Percentiles rank a stretch among this genome's conserved stretches.
phyloP scores from a whole-genome alignment of 495 filamentous ascomycete genomes.

The Apiosordaria backusii region DNA sequence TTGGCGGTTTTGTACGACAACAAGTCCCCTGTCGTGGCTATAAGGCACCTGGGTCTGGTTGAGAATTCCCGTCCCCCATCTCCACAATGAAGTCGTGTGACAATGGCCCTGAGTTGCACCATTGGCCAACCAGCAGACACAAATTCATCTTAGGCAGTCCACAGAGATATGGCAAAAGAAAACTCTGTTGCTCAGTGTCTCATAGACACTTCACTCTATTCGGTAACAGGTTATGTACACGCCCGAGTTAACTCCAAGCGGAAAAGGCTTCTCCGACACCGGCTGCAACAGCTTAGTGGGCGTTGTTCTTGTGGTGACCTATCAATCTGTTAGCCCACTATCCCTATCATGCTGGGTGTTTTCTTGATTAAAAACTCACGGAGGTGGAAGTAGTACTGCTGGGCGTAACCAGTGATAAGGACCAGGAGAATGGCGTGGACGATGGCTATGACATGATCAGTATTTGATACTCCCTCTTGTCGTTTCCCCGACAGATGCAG shows the following conservation, averaged over 20 bases:
- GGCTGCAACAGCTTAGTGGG: slow-evolving; percentile 61
- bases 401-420: slow-evolving; percentile 77
- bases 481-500: background rate
- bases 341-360: background rate
- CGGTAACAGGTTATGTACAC: slow-evolving; percentile 46
- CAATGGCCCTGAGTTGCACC: background rate
- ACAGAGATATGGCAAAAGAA: slow-evolving; percentile 3
- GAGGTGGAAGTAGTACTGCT: slow-evolving; percentile 99
- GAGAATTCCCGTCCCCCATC: background rate
- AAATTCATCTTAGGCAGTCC: background rate
- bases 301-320: slow-evolving; percentile 99
- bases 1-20: background rate
- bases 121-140: background rate
- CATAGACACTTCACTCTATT: slow-evolving; percentile 30
- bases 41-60: background rate
- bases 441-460: slow-evolving; percentile 59
- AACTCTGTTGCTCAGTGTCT: slow-evolving; percentile 18
- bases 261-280: slow-evolving; percentile 13
- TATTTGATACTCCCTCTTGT: background rate
- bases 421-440: slow-evolving; percentile 77
- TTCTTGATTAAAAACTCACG: slow-evolving; percentile 54
- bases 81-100: background rate
- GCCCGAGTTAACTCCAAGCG: slow-evolving; percentile 27
- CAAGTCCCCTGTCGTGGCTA: background rate
- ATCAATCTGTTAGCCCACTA: slow-evolving; percentile 6